These are phyloP conservation scores for Talaromyces stipitatus DNA, from an alignment of 495 filamentous ascomycete genomes.

Conservation along the genomic window DNA sequence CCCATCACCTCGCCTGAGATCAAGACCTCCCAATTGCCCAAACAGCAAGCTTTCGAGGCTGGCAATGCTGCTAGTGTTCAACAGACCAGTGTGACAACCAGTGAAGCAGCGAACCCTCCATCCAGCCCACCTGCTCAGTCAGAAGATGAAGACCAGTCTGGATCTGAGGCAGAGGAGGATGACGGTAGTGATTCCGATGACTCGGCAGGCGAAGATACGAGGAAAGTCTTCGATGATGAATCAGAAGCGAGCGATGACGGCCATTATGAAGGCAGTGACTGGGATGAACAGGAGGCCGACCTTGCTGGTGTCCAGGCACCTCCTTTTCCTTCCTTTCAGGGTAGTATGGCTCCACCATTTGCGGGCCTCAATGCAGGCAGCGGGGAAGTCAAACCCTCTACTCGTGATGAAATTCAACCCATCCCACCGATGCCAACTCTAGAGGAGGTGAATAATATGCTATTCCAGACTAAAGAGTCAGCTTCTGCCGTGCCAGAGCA, in stretches of 20 bases:
- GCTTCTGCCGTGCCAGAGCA: background rate
- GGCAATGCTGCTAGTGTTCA: background rate
- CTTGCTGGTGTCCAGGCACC: background rate
- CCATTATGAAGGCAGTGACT: background rate
- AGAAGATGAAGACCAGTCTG: background rate
- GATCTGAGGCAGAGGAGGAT: background rate
- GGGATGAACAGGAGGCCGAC: background rate
- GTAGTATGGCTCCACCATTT: background rate
- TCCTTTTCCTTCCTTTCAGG: background rate
- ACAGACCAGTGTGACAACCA: background rate
- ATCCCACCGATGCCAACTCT: background rate
- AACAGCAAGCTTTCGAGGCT: background rate
- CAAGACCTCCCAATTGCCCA: background rate
- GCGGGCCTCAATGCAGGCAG: background rate
- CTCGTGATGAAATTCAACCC: background rate
- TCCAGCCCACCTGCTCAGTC: background rate
- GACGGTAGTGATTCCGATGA: background rate
- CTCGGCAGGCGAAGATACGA: background rate
- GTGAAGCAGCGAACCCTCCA: background rate
- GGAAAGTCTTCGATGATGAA: background rate
- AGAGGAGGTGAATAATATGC: too few species aligned
- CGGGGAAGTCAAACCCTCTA: background rate
- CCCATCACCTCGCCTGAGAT: slow-evolving; percentile 13
- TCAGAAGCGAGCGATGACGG: background rate
- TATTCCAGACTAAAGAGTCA: background rate